phyloP scores from a whole-genome alignment of 2,329 filamentous ascomycete genomes.

The Paecilomyces sp. region DNA sequence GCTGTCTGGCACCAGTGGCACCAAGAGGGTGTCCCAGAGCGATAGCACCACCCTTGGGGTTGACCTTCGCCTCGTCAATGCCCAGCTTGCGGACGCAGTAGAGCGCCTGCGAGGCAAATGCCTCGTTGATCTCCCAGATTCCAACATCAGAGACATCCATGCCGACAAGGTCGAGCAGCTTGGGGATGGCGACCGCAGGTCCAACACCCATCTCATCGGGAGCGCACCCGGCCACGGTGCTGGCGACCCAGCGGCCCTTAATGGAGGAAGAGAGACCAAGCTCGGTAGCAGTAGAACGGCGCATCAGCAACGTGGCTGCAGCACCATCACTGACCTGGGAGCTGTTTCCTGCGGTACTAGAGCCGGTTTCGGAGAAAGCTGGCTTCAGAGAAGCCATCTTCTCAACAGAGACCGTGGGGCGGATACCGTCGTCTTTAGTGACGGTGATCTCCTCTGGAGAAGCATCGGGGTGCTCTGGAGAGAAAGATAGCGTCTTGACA shows the following conservation, averaged over 20 bases:
- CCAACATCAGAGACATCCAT: slow-evolving; percentile 63
- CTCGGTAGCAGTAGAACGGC: slow-evolving; percentile 67
- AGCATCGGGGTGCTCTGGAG: slow-evolving; percentile 56
- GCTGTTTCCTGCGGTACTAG: slow-evolving; percentile 77
- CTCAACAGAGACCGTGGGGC: slow-evolving; percentile 60
- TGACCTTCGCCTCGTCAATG: slow-evolving; percentile 63
- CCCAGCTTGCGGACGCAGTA: slow-evolving; percentile 62
- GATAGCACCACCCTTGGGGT: slow-evolving; percentile 89
- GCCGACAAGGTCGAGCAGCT: slow-evolving; percentile 63
- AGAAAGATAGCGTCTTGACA: slow-evolving; percentile 63
- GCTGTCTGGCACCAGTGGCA: slow-evolving; percentile 76
- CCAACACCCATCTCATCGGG: slow-evolving; percentile 95
- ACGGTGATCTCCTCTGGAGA: slow-evolving; percentile 57
- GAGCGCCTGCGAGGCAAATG: slow-evolving; percentile 57
- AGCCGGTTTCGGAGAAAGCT: slow-evolving; percentile 68
- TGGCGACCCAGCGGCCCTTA: slow-evolving; percentile 75
- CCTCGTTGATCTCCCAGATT: slow-evolving; percentile 92
- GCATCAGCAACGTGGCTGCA: slow-evolving; percentile 75
- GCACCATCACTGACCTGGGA: slow-evolving; percentile 85
- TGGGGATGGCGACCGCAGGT: slow-evolving; percentile 78
- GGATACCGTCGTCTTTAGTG: slow-evolving; percentile 73
- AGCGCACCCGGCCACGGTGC: slow-evolving; percentile 66
- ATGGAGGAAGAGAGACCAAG: slow-evolving; percentile 64
- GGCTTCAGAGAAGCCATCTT: slow-evolving; percentile 74
- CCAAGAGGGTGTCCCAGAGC: slow-evolving; percentile 51